Conservation (phyloP, 768 basidiomycete species). For the Mycena filopes region DNA sequence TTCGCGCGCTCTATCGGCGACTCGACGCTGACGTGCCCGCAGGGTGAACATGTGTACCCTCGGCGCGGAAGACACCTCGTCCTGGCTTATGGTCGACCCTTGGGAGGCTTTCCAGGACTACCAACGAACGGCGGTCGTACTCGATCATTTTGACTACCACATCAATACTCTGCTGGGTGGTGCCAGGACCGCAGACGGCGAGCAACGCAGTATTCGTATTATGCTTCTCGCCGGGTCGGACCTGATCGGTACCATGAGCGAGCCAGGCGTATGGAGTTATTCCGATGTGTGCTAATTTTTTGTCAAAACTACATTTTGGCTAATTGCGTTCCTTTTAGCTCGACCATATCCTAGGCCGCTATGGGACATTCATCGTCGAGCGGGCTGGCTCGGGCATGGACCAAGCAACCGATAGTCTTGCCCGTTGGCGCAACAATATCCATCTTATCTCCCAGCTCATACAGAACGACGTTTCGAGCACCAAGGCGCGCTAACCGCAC, state of each 20-base stretch:
- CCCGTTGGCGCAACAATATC: conserved; percentile 84
- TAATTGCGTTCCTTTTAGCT: conserved; percentile 61
- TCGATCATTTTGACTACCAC: conserved; percentile 97
- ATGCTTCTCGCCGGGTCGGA: conserved; percentile 99
- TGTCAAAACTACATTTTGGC: conserved; percentile 15
- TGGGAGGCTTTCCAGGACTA: conserved; percentile 98
- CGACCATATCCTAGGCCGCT: conserved; percentile 94
- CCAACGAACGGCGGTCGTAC: conserved; percentile 94
- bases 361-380: conserved; percentile 95
- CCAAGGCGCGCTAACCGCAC: conserved; percentile 66
- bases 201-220: conserved; percentile 80
- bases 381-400: conserved; percentile 93
- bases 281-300: conserved; percentile 78
- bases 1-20: conserved; percentile 28
- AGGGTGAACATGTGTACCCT: conserved; percentile 91
- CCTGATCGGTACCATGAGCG: conserved; percentile 96
- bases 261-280: conserved; percentile 97
- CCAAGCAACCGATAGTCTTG: conserved; percentile 79
- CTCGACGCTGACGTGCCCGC: conserved; percentile 39
- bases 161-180: conserved; percentile 90
- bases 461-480: conserved; percentile 97
- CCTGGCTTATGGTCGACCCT: conserved; percentile 97
- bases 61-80: conserved; percentile 89
- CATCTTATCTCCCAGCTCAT: conserved; percentile 94
- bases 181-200: conserved; percentile 75